A percentile compares a stretch with the other conserved stretches of the same genome.
Conservation (phyloP, 2,329 filamentous ascomycete genomes). For the Apiospora malaysiana region DNA sequence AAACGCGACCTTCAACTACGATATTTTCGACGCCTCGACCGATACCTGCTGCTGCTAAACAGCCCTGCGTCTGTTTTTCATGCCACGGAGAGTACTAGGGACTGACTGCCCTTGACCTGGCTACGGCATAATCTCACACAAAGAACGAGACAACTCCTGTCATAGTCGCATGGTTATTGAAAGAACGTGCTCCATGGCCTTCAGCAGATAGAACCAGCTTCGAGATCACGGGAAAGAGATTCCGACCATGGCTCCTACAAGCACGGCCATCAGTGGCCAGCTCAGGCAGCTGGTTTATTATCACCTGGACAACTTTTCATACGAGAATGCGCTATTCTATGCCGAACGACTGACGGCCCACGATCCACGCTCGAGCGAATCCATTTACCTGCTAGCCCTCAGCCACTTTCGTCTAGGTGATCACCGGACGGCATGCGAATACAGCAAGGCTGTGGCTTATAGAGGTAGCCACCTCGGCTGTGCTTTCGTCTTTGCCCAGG, state of each 20-base stretch:
- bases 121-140: not conserved
- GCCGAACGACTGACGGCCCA: constrained; percentile 85
- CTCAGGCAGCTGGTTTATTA: constrained; percentile 68
- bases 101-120: not conserved
- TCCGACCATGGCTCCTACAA: constrained; percentile 57
- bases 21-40: not conserved
- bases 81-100: not conserved
- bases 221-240: constrained; percentile 21
- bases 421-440: constrained; percentile 84
- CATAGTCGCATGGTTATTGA: not conserved
- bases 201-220: constrained; percentile 31
- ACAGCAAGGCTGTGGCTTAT: constrained; percentile 72
- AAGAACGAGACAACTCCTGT: not conserved
- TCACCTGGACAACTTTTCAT: constrained; percentile 86
- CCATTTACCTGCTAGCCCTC: constrained; percentile 80
- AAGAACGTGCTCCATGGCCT: constrained; percentile 42
- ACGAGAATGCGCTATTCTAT: constrained; percentile 92
- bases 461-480: constrained; percentile 83
- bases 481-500: constrained; percentile 89
- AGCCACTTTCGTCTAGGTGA: constrained; percentile 86
- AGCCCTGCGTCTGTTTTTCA: not conserved
- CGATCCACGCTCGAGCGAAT: constrained; percentile 81
- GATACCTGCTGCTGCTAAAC: not conserved
- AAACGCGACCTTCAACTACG: not conserved
- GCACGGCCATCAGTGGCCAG: constrained; percentile 55